Base-by-base conservation (phyloP, 192 early-diverging fungal genomes). In the Phycomyces nitens region DNA sequence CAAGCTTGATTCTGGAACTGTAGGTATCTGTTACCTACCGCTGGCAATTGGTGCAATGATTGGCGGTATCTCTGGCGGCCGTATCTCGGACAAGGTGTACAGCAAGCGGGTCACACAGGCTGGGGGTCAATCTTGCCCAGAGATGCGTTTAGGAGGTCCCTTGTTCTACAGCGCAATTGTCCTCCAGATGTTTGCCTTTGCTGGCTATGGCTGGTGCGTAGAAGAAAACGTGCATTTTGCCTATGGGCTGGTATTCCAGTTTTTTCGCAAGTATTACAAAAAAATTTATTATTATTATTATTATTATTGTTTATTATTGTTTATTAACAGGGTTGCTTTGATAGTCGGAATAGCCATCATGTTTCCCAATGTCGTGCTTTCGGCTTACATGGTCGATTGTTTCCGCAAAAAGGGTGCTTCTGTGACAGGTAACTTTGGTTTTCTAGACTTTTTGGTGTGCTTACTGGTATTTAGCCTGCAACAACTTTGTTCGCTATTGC, bases 361-460 rank as follows among this genome's bases (percentile, higher is more conserved):
- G 69, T 59, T 60, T 23, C 69, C 69, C 7, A 68, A 62, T 9
- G 62, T 76, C 2, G 58, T 54, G 38, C 55, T 76, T 41, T 54
- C 60, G 9, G 60, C 74, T 5, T 76, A 76, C 20, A 66, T 76
- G 39, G 65, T 76, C n/a, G 74, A 76, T 52, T 76, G 60, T 18
- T 71, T 71, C 51, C 42, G 58, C 18, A 41, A 55, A 9, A 53
- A 54, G 9, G 49, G 68, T 44, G 69, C 74, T 24, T 76, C 74
- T 23, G 74, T 64, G 6, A 76, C 60, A 54, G 66, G 66, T 68
- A 58, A 40, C 27, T 40, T 51, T 23, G 18, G 15, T 41, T 16
- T 29, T n/a, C n/a, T n/a, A n/a, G n/a, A n/a, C n/a, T n/a, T n/a
- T n/a, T n/a, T n/a, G n/a, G n/a, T n/a, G n/a, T n/a, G n/a, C n/a